Conservation (phyloP, 176 grass and related monocot genomes). For the Elymus sibiricus region DNA sequence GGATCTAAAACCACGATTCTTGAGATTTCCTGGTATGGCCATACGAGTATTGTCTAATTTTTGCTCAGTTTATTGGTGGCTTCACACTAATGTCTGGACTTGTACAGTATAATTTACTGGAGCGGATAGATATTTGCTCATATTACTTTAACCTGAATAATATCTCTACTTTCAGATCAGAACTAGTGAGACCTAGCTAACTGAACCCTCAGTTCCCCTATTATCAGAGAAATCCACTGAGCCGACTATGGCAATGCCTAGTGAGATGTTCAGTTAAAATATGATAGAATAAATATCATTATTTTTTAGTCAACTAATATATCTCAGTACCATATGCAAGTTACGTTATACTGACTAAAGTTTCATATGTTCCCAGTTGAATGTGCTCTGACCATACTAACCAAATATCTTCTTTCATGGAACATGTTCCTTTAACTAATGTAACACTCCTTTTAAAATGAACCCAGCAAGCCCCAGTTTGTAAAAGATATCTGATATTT, state of each 20-base stretch:
- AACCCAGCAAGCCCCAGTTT: neutral
- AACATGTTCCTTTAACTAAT: neutral
- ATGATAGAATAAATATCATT: constrained; percentile 7
- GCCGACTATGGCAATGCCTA: neutral
- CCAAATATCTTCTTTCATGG: neutral
- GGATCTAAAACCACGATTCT: constrained; percentile 72
- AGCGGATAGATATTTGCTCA: neutral
- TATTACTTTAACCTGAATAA: neutral
- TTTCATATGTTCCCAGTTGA: neutral
- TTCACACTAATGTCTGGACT: neutral
- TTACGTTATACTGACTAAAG: neutral
- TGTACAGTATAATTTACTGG: neutral
- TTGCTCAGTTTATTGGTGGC: neutral
- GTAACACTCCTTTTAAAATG: neutral
- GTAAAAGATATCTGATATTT: constrained; percentile 6
- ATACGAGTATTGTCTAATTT: constrained; percentile 1
- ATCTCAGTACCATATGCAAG: constrained; percentile 13
- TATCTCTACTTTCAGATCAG: neutral
- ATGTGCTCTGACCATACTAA: neutral
- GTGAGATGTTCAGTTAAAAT: neutral
- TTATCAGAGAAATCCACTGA: neutral
- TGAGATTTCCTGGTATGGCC: constrained; percentile 78
- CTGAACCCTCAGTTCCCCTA: neutral
- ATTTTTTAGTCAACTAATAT: neutral
- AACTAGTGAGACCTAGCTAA: constrained; percentile 1